Evolutionary conservation across 2,329 filamentous ascomycete genomes (phyloP).

Genomic region (Exophiala phaeomuriformis): DNA sequence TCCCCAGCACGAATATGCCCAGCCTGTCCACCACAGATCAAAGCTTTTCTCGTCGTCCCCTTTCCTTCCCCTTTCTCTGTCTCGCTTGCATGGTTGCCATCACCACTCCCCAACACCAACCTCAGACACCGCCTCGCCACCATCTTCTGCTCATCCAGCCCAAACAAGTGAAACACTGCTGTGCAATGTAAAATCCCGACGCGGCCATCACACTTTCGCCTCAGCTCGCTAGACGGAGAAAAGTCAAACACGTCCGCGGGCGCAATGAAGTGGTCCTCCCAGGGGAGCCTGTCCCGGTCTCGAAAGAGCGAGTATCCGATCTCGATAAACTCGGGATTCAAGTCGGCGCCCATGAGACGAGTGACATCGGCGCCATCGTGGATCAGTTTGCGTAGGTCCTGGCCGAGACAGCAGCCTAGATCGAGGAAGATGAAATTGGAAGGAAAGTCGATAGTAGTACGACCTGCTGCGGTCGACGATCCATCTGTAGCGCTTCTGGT

Average conservation of each 20-base stretch:
- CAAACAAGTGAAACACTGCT: slow-evolving; percentile 39
- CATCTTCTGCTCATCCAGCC: slow-evolving; percentile 31
- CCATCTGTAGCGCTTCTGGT: neutral
- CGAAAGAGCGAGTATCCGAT: slow-evolving; percentile 39
- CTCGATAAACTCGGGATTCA: slow-evolving; percentile 35
- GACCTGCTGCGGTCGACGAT: too few species aligned
- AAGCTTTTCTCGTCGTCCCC: neutral
- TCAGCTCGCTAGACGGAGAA: slow-evolving; percentile 16
- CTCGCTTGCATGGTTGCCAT: neutral
- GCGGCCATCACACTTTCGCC: slow-evolving; percentile 27
- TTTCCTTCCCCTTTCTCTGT: slow-evolving; percentile 1
- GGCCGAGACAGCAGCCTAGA: slow-evolving; percentile 39
- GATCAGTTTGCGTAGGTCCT: slow-evolving; percentile 40
- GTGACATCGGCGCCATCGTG: slow-evolving; percentile 44
- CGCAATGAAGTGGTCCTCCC: slow-evolving; percentile 33
- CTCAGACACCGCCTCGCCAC: slow-evolving; percentile 24
- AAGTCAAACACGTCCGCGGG: slow-evolving; percentile 30
- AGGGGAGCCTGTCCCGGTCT: slow-evolving; percentile 31
- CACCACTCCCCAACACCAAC: slow-evolving; percentile 4
- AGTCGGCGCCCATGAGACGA: slow-evolving; percentile 34
- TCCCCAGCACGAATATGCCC: slow-evolving; percentile 23
- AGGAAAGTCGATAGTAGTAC: too few species aligned
- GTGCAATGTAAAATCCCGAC: slow-evolving; percentile 34
- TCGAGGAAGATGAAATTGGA: slow-evolving; percentile 34
- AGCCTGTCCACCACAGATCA: slow-evolving; percentile 28